Evolutionary conservation across 2,329 filamentous ascomycete genomes (phyloP).

Genomic region (Cephalotrichum gorgonifer): DNA sequence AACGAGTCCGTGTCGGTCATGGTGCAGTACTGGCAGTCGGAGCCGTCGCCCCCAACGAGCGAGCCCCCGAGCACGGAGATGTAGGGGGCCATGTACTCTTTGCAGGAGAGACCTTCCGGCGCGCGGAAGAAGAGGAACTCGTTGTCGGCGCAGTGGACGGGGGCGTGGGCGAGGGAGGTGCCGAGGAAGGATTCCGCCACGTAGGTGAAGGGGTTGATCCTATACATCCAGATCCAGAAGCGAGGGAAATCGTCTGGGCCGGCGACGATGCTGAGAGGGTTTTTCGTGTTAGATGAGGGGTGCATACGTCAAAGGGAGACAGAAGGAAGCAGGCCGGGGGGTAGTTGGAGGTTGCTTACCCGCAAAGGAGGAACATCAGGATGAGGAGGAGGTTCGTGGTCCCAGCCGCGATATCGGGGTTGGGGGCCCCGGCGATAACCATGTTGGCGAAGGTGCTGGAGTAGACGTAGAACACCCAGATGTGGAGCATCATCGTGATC

Average conservation of each 20-base stretch:
- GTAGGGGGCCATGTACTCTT: conserved; percentile 40
- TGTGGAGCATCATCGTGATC: conserved; percentile 51
- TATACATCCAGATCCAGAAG: conserved; percentile 73
- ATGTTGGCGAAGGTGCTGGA: conserved; percentile 56
- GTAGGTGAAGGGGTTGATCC: conserved; percentile 65
- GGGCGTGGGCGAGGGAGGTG: conserved; percentile 50
- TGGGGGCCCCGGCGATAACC: conserved; percentile 52
- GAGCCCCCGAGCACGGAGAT: conserved; percentile 35
- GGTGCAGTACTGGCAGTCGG: conserved; percentile 35
- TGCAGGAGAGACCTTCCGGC: conserved; percentile 40
- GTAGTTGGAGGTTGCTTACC: not conserved
- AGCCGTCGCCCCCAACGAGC: conserved; percentile 23
- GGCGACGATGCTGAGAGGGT: conserved; percentile 43
- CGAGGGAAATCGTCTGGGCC: conserved; percentile 49
- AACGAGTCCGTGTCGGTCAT: conserved; percentile 28
- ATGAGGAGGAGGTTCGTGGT: conserved; percentile 55
- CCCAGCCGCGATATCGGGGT: conserved; percentile 53
- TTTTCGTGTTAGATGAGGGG: not conserved
- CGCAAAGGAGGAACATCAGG: conserved; percentile 52
- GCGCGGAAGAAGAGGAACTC: conserved; percentile 57
- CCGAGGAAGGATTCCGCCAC: conserved; percentile 56
- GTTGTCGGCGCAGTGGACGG: conserved; percentile 49
- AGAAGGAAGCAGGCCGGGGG: not conserved
- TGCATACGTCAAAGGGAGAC: not conserved
- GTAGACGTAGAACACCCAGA: conserved; percentile 55